A percentile compares a stretch with the other conserved stretches of the same genome.
These are phyloP conservation scores for Orbilia blumenaviensis DNA, from an alignment of 2,329 filamentous ascomycete species.

Conservation along the genomic window DNA sequence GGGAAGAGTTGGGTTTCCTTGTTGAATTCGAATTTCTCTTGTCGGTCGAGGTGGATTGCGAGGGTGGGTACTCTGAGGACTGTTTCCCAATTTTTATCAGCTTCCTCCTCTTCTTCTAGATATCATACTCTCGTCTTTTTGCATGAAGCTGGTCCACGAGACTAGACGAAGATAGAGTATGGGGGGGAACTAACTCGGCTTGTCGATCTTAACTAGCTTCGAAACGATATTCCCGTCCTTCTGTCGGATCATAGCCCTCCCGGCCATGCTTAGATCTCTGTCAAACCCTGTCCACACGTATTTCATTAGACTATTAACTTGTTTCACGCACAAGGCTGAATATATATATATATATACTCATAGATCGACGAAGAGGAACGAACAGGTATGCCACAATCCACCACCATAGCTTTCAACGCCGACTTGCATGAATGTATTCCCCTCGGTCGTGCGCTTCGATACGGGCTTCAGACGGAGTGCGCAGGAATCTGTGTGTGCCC, in stretches of 20 bases:
- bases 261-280: conserved; percentile 88
- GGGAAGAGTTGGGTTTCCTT: conserved; percentile 97
- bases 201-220: conserved; percentile 88
- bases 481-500: conserved; percentile 94
- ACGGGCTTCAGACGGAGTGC: conserved; percentile 92
- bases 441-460: conserved; percentile 76
- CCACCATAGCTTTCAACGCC: conserved; percentile 97
- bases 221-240: conserved; percentile 78
- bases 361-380: conserved; percentile 47
- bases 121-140: too few relatives aligned
- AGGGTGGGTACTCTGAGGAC: conserved; percentile 90
- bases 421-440: conserved; percentile 88
- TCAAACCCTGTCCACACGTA: conserved; percentile 80
- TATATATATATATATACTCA: too few relatives aligned
- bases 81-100: conserved; percentile 52
- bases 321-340: too few relatives aligned
- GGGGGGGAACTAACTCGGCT: conserved; percentile 68
- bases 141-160: too few relatives aligned
- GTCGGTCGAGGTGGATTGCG: conserved; percentile 90
- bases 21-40: conserved; percentile 88
- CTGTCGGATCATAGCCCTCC: conserved; percentile 81
- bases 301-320: background rate
- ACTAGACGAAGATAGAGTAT: too few relatives aligned
- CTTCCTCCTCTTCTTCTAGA: background rate
- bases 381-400: conserved; percentile 92